Evolutionary conservation across 768 basidiomycete genomes (phyloP), one percentile per base, ranked within the genome.

Genomic region (Boletus eberwhitei): DNA sequence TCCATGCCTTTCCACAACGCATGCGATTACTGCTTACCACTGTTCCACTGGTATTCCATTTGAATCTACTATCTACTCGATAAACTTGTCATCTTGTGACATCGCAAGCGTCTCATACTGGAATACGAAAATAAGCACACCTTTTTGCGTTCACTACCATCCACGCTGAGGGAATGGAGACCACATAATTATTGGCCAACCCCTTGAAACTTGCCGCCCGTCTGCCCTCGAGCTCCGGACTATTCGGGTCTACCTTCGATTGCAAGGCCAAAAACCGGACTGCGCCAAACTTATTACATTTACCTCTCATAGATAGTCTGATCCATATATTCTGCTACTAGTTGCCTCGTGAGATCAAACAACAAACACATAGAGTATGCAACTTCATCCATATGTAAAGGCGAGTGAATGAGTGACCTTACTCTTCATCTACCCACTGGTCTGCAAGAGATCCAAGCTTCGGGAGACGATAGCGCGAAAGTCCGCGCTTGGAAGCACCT

Each of bases 391-490:
- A 31, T 21, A 11, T 39, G n/a, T 37, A 41, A 40, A 35, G n/a
- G 13, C 21, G 12, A 17, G n/a, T 37, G 44, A 19, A 22, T 12
- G 35, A 5, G 11, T 19, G 41, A 21, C 37, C 31, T 56, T 67
- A 85, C 65, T 88, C 87, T 55, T 85, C 87, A 11, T 73, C 71
- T 12, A 90, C 75, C 86, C 88, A 90, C 53, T 75, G 71, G 57
- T 87, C 86, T 14, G 88, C 89, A 13, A 87, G 65, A 22, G 75
- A 72, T 4, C 88, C 89, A 16, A 88, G 76, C 50, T 74, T 71
- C 13, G 88, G 89, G 43, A 88, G 66, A 60, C 80, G 80, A 66
- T 76, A 89, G 48, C 81, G 78, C 64, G n/a, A 86, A 12, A 62
- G 71, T 19, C 75, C 78, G 48, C 79, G 75, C 32, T 73, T 75